Percentiles rank a stretch among this genome's conserved stretches.
Evolutionary conservation across 2,329 filamentous ascomycete genomes (phyloP).

Genomic region (Elsinoe perseae): DNA sequence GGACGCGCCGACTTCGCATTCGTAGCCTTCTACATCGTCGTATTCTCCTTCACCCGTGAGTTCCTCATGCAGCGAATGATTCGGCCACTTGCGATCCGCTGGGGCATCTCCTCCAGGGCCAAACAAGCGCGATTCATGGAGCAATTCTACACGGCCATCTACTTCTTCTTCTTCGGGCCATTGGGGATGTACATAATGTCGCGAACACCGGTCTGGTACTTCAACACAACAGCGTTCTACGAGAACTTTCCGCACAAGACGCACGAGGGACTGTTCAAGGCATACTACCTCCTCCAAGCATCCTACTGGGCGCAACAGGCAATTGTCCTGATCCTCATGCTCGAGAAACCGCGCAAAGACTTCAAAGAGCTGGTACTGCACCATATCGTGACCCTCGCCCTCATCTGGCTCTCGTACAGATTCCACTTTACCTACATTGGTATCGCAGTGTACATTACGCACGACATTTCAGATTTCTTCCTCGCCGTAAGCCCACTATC

Average conservation of each 20-base stretch:
- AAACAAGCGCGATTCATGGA: constrained; percentile 95
- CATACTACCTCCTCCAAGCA: constrained; percentile 90
- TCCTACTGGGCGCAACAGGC: constrained; percentile 95
- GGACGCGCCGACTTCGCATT: constrained; percentile 81
- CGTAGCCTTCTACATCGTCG: constrained; percentile 78
- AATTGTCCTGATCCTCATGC: constrained; percentile 73
- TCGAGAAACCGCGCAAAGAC: constrained; percentile 92
- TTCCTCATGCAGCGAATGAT: constrained; percentile 91
- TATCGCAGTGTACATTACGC: constrained; percentile 84
- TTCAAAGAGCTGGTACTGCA: constrained; percentile 89
- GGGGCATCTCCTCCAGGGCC: constrained; percentile 60
- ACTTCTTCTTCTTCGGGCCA: constrained; percentile 76
- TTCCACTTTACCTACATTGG: constrained; percentile 98
- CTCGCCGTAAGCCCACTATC: constrained; percentile 59
- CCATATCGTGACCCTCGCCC: constrained; percentile 76
- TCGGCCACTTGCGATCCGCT: constrained; percentile 62
- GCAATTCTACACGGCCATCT: constrained; percentile 87
- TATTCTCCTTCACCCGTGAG: constrained; percentile 87
- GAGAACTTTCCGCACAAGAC: constrained; percentile 76
- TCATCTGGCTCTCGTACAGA: constrained; percentile 82
- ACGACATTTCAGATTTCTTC: constrained; percentile 94
- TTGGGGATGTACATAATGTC: constrained; percentile 87
- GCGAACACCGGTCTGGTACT: constrained; percentile 88
- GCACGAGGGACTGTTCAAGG: constrained; percentile 77
- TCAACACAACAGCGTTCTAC: constrained; percentile 86